Base-by-base conservation (phyloP, 129 eudicot species). In the Centaurea solstitialis region DNA sequence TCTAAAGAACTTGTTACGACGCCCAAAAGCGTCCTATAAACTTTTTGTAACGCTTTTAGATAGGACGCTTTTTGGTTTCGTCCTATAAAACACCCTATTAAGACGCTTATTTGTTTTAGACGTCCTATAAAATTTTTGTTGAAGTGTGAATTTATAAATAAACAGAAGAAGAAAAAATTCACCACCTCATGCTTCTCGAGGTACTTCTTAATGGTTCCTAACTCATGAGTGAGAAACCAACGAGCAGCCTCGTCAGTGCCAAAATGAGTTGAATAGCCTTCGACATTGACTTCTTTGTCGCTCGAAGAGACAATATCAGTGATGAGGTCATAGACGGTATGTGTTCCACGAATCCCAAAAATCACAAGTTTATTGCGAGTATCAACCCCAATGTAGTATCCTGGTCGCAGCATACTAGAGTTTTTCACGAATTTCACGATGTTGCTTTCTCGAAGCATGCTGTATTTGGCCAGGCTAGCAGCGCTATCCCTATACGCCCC, bases 281-380 rank as follows among this genome's bases (percentile, higher is more conserved):
- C 98, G 33, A 85, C 81, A 38, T 93, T 93, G 74, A 91, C 83
- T 82, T 96, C 98, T 78, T 86, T 95, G 9, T 91, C 87, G 71
- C 97, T 93, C 20, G 98, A 86, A 67, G 98, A 91, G 11, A 93
- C 91, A 68, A 96, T 83, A 50, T 96, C 99, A n/a, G 99, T 96
- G 6, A 96, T 91, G 23, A 96, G 88, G 68, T 96, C 99, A 72
- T 84, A 88, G 24, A 91, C 93, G 0, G 97, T 87, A 74, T 93
- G 99, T n/a, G 99, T 93, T 70, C 99, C 99, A 85, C 98, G 98
- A 66, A 96, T 96, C 43, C 98, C 98, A 88, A 96, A 92, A 72
- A 91, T 87, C 70, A 96, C 95, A 80, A 88, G 92, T 66, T 93
- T 93, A 57, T 81, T 89, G 62, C 98, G 91, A 18, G 61, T 80